A percentile compares a stretch with the other conserved stretches of the same genome.
Evolutionary conservation across 306 rosid genomes (phyloP).

Genomic region (Astragalus membranaceus): DNA sequence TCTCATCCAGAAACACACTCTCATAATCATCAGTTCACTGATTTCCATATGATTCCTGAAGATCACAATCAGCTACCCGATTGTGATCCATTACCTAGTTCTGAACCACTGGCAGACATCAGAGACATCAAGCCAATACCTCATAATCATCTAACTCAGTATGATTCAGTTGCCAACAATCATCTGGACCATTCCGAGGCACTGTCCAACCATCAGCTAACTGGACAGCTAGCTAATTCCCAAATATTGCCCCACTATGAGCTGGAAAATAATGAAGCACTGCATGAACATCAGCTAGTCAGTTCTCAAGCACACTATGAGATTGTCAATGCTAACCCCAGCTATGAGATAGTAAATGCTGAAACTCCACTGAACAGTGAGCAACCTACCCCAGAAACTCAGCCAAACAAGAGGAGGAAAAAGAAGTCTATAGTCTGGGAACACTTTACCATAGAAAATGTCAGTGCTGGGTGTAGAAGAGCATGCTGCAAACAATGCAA

Average conservation of each 20-base stretch:
- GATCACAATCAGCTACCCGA: constrained; percentile 27
- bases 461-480: constrained; percentile 82
- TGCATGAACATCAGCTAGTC: constrained; percentile 21
- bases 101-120: constrained; percentile 23
- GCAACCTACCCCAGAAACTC: constrained; percentile 47
- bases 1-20: constrained; percentile 19
- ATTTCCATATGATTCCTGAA: constrained; percentile 28
- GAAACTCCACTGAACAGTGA: constrained; percentile 35
- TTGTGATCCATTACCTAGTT: constrained; percentile 10
- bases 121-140: constrained; percentile 26
- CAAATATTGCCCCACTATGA: constrained; percentile 35
- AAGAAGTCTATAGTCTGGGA: constrained; percentile 94
- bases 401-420: constrained; percentile 81
- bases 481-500: constrained; percentile 90
- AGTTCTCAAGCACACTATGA: constrained; percentile 28
- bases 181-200: constrained; percentile 30
- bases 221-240: constrained; percentile 31
- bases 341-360: constrained; percentile 37
- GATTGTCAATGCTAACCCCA: constrained; percentile 24
- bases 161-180: constrained; percentile 23
- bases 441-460: constrained; percentile 83
- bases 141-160: constrained; percentile 26
- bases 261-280: constrained; percentile 27
- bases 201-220: constrained; percentile 20
- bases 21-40: constrained; percentile 17